These are phyloP conservation scores for Saccharum spontaneum DNA, from an alignment of 176 grass and related monocot species.

Conservation along the genomic window DNA sequence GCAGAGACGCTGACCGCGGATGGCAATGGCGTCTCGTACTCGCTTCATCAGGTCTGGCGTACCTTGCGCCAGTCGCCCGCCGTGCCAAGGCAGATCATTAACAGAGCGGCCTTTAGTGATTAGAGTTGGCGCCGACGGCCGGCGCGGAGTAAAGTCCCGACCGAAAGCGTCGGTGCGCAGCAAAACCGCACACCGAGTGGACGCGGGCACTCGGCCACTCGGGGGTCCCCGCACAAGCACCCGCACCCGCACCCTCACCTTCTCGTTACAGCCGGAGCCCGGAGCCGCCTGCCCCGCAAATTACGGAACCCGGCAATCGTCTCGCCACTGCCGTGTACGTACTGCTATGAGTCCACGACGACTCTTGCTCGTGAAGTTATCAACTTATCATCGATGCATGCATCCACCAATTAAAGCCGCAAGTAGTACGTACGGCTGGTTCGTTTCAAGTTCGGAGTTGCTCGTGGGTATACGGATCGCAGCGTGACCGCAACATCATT, in stretches of 20 bases:
- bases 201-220: not conserved
- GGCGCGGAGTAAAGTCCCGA: not conserved
- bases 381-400: not conserved
- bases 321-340: not conserved
- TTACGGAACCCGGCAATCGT: not conserved
- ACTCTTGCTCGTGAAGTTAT: not conserved
- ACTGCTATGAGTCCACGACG: not conserved
- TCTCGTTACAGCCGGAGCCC: not conserved
- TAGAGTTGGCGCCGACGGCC: not conserved
- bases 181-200: not conserved
- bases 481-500: not conserved
- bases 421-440: not conserved
- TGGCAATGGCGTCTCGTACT: not conserved
- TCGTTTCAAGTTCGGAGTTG: not conserved
- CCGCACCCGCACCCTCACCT: no score
- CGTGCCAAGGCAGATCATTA: not conserved
- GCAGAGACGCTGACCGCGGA: not conserved
- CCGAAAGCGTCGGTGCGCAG: constrained; percentile 1
- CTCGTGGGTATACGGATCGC: not conserved
- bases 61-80: not conserved
- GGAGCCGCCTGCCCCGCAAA: not conserved
- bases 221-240: not conserved
- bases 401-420: not conserved
- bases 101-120: not conserved
- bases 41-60: not conserved